These are phyloP conservation scores for Blepharisma undulans DNA, from an alignment of 169 alveolate genomes.

Conservation along the genomic window DNA sequence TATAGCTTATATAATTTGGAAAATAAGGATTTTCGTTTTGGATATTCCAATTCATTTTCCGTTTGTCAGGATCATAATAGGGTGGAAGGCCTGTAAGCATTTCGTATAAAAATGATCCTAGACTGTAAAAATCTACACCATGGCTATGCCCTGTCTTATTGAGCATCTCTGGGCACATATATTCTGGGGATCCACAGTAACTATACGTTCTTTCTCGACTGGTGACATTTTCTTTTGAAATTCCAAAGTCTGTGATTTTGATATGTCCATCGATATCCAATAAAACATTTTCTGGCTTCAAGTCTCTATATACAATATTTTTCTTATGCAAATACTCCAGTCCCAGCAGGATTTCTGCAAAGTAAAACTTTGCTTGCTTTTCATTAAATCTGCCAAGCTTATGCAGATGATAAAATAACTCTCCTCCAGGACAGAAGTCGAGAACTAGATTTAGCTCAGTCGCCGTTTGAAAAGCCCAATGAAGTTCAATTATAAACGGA, in stretches of 20 bases:
- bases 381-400: conserved; percentile 55
- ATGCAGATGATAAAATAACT: conserved; percentile 72
- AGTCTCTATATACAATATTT: conserved; percentile 71
- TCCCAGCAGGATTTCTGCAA: conserved; percentile 71
- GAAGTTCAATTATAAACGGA: conserved; percentile 77
- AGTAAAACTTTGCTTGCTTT: conserved; percentile 65
- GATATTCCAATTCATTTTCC: conserved; percentile 45
- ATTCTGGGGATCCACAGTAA: conserved; percentile 84
- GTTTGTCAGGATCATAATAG: conserved; percentile 67
- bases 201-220: conserved; percentile 16
- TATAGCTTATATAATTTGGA: conserved; percentile 39
- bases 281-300: conserved; percentile 80
- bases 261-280: conserved; percentile 76
- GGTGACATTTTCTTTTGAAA: conserved; percentile 43
- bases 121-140: conserved; percentile 80
- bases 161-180: conserved; percentile 88
- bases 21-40: conserved; percentile 42
- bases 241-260: conserved; percentile 75
- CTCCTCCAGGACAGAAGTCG: conserved; percentile 81
- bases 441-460: conserved; percentile 70
- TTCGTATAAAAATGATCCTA: conserved; percentile 86
- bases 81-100: conserved; percentile 88
- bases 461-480: conserved; percentile 75
- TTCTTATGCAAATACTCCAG: conserved; percentile 64
- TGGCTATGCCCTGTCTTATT: conserved; percentile 74